Evolutionary conservation across 768 basidiomycete genomes (phyloP).

Genomic region (Mycena haematopus): DNA sequence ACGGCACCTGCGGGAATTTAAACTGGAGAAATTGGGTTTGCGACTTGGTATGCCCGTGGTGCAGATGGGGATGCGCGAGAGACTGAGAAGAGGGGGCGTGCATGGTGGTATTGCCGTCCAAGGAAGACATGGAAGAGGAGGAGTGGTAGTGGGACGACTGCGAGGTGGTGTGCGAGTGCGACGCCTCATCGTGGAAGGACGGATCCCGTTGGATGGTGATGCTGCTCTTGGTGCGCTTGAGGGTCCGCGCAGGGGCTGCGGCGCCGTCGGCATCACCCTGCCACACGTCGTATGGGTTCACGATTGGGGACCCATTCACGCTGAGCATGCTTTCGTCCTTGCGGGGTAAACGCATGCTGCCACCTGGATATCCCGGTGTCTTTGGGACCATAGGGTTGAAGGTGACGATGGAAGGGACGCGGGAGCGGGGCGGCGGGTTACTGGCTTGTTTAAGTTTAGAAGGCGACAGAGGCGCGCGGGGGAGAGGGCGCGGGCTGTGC

Average conservation of each 20-base stretch:
- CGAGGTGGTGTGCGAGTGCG: constrained; percentile 57
- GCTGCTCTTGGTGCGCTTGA: constrained; percentile 60
- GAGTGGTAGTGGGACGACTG: constrained; percentile 42
- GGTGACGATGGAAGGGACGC: constrained; percentile 64
- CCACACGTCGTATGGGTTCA: constrained; percentile 77
- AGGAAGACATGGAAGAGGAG: constrained; percentile 24
- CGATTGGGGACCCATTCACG: constrained; percentile 82
- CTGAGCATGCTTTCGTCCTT: constrained; percentile 82
- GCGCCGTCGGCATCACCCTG: constrained; percentile 40
- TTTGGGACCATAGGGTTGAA: constrained; percentile 78
- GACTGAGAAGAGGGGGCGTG: constrained; percentile 11
- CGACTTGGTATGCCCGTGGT: constrained; percentile 23
- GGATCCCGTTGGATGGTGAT: constrained; percentile 70
- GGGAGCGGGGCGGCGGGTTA: constrained; percentile 32
- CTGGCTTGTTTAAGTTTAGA: constrained; percentile 48
- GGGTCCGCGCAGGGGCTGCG: constrained; percentile 36
- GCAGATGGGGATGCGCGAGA: constrained; percentile 39
- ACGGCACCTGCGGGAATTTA: constrained; percentile 23
- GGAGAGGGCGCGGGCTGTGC: constrained; percentile 32
- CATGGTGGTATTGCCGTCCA: constrained; percentile 16
- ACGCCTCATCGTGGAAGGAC: constrained; percentile 38
- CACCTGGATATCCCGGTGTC: constrained; percentile 58
- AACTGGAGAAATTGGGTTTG: constrained; percentile 28
- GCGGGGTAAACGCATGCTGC: constrained; percentile 67
- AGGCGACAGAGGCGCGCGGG: constrained; percentile 36